These are phyloP conservation scores for Rhynchospora pubera DNA, from an alignment of 176 grass and related monocot species.

Conservation along the genomic window DNA sequence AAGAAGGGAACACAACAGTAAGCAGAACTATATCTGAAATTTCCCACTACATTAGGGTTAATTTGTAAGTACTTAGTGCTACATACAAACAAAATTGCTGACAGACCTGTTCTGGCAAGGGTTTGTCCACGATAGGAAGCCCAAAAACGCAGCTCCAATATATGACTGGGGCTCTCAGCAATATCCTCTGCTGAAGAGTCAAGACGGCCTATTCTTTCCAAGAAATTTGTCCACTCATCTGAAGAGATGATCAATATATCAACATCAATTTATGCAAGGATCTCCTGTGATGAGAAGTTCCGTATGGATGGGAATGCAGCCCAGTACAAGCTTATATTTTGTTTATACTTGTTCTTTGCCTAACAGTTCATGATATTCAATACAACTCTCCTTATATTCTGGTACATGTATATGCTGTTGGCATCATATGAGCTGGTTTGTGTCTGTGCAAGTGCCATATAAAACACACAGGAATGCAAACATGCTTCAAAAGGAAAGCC, in stretches of 20 bases:
- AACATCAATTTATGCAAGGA: background rate
- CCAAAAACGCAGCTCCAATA: slow-evolving; percentile 94
- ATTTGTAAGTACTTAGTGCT: slow-evolving; percentile 1
- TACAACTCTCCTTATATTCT: background rate
- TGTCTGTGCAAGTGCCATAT: background rate
- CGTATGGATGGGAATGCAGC: background rate
- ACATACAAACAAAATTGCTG: background rate
- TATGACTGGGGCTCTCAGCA: slow-evolving; percentile 51
- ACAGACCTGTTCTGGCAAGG: slow-evolving; percentile 85
- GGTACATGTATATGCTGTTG: background rate
- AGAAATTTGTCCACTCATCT: slow-evolving; percentile 98
- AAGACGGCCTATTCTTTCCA: slow-evolving; percentile 69
- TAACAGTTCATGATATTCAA: background rate
- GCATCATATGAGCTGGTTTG: background rate
- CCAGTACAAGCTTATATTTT: background rate
- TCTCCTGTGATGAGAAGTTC: background rate
- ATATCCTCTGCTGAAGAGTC: slow-evolving; percentile 71
- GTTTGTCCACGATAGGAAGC: slow-evolving; percentile 94
- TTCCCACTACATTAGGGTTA: background rate
- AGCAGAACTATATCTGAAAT: slow-evolving; percentile 20
- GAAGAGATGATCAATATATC: background rate
- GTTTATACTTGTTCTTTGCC: background rate
- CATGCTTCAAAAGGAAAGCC: background rate
- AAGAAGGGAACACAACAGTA: slow-evolving; percentile 19
- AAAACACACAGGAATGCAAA: background rate